Conservation (phyloP, 2,329 filamentous ascomycete genomes). For the Atkinsonella hypoxylon region DNA sequence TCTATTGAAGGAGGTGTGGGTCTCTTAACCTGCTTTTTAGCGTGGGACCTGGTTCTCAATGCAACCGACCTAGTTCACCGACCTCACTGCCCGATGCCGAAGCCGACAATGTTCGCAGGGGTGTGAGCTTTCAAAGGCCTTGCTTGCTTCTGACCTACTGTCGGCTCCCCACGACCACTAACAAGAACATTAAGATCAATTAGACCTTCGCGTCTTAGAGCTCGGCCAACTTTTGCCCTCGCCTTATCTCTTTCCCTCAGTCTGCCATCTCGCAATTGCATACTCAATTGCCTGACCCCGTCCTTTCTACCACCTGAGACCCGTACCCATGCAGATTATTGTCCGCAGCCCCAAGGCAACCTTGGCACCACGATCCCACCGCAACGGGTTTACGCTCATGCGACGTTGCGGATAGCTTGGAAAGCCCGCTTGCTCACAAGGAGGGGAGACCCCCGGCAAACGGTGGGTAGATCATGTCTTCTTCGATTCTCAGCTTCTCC, state of each 20-base stretch:
- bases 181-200: not conserved
- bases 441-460: not conserved
- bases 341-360: not conserved
- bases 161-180: not conserved
- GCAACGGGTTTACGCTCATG: slow-evolving; percentile 9
- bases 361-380: not conserved
- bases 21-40: too few species aligned
- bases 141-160: not conserved
- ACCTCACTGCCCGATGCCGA: too few species aligned
- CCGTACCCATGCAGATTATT: not conserved
- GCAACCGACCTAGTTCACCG: too few species aligned
- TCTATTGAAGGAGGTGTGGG: too few species aligned
- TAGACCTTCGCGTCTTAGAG: not conserved
- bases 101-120: not conserved
- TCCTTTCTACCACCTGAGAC: not conserved
- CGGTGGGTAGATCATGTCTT: slow-evolving; percentile 28
- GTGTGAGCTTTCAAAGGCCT: not conserved
- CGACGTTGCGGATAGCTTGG: slow-evolving; percentile 10
- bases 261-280: not conserved
- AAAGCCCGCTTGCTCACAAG: slow-evolving; percentile 6
- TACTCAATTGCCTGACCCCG: not conserved
- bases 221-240: not conserved
- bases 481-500: slow-evolving; percentile 32
- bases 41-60: too few species aligned
- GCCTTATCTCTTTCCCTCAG: not conserved